Evolutionary conservation across 164 flowering plant genomes (phyloP).

Genomic region (Vitis rupestris): DNA sequence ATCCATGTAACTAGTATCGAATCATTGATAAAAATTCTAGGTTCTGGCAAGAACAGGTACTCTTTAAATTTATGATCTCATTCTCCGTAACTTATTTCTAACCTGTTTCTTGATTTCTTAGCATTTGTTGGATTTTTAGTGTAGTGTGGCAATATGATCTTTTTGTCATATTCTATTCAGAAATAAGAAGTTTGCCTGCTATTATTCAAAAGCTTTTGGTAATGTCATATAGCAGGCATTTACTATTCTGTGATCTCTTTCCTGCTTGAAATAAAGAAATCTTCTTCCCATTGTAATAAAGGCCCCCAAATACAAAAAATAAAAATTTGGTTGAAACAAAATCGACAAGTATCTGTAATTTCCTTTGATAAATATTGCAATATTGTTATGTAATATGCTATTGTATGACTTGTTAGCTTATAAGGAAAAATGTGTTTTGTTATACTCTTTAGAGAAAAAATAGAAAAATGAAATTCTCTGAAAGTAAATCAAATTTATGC

Average conservation of each 20-base stretch:
- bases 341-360: too few relatives aligned
- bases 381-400: too few relatives aligned
- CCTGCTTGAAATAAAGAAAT: not conserved
- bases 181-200: not conserved
- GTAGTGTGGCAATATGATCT: not conserved
- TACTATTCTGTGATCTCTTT: not conserved
- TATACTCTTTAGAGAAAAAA: too few relatives aligned
- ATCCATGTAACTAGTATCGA: constrained; percentile 76
- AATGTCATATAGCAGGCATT: not conserved
- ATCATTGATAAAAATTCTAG: constrained; percentile 57
- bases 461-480: too few relatives aligned
- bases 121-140: not conserved
- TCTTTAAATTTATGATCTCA: constrained; percentile 6
- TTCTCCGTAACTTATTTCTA: not conserved
- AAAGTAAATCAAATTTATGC: too few relatives aligned
- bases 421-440: too few relatives aligned
- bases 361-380: too few relatives aligned
- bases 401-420: too few relatives aligned
- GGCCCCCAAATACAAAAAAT: not conserved
- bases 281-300: not conserved
- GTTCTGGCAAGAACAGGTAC: constrained; percentile 73
- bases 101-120: constrained; percentile 2
- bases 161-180: not conserved
- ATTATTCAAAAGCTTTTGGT: too few relatives aligned
- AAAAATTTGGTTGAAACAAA: too few relatives aligned